These are phyloP conservation scores for Sporothrix pallida DNA, from an alignment of 2,329 filamentous ascomycete species.

Conservation along the genomic window DNA sequence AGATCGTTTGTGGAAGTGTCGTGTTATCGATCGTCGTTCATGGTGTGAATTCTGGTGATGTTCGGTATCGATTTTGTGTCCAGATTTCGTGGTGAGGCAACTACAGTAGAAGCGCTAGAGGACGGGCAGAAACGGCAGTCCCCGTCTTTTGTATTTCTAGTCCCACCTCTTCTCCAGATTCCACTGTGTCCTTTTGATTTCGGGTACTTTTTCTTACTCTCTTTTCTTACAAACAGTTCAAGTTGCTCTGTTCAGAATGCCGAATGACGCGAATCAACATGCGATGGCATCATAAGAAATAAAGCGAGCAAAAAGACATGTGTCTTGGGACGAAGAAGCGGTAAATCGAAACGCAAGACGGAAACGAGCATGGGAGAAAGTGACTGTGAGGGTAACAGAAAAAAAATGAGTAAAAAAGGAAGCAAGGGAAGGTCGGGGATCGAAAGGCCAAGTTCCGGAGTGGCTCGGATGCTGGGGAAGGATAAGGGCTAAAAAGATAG, in stretches of 20 bases:
- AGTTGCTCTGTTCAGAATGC: neutral
- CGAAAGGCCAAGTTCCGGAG: neutral
- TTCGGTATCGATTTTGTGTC: neutral
- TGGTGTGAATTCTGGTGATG: neutral
- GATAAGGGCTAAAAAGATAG: neutral
- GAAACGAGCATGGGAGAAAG: neutral
- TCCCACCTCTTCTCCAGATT: neutral
- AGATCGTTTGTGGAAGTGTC: neutral
- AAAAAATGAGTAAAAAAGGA: neutral
- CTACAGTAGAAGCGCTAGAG: neutral
- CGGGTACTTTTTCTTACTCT: slow-evolving; percentile 16
- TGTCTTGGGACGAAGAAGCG: neutral
- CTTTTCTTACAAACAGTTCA: neutral
- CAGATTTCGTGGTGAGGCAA: too few species aligned
- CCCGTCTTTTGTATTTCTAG: slow-evolving; percentile 17
- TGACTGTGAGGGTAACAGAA: neutral
- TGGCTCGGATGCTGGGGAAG: neutral
- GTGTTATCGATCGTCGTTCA: neutral
- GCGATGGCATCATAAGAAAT: slow-evolving; percentile 34
- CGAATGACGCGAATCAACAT: slow-evolving; percentile 33
- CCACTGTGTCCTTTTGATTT: neutral
- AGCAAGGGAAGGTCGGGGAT: neutral
- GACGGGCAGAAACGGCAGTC: neutral
- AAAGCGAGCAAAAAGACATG: neutral
- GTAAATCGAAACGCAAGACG: slow-evolving; percentile 9